Evolutionary conservation across 2,329 filamentous ascomycete genomes (phyloP).

Genomic region (Aspergillus sergii): DNA sequence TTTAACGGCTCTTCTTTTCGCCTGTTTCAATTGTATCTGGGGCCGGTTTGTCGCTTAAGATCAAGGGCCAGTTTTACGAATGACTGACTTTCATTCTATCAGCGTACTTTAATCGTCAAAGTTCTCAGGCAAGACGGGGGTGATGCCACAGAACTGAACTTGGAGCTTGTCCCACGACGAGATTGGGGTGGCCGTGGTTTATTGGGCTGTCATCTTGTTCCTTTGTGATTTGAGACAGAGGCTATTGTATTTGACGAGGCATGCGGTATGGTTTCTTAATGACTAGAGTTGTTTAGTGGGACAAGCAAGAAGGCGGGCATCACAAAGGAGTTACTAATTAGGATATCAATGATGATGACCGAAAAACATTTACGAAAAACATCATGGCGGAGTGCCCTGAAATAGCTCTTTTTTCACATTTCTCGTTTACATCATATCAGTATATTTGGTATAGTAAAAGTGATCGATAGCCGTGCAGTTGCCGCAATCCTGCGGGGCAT

Average conservation of each 20-base stretch:
- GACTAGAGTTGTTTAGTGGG: conserved; percentile 12
- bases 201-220: conserved; percentile 87
- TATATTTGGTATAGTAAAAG: neutral
- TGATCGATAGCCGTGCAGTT: neutral
- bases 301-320: conserved; percentile 6
- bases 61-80: neutral
- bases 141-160: conserved; percentile 57
- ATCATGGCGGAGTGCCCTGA: neutral
- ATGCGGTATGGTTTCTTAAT: conserved; percentile 23
- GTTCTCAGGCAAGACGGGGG: conserved; percentile 56
- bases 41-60: neutral
- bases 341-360: neutral
- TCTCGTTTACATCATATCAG: neutral
- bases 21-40: neutral
- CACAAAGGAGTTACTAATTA: conserved; percentile 13
- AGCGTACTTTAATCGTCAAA: conserved; percentile 73
- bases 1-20: neutral
- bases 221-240: conserved; percentile 57
- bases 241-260: conserved; percentile 14
- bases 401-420: neutral
- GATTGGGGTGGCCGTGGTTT: conserved; percentile 90
- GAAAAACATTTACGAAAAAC: neutral
- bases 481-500: conserved; percentile 19
- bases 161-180: conserved; percentile 73
- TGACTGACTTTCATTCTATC: conserved; percentile 11